phyloP scores from a whole-genome alignment of 805 yeast genomes.

The Huiozyma naganishii region DNA sequence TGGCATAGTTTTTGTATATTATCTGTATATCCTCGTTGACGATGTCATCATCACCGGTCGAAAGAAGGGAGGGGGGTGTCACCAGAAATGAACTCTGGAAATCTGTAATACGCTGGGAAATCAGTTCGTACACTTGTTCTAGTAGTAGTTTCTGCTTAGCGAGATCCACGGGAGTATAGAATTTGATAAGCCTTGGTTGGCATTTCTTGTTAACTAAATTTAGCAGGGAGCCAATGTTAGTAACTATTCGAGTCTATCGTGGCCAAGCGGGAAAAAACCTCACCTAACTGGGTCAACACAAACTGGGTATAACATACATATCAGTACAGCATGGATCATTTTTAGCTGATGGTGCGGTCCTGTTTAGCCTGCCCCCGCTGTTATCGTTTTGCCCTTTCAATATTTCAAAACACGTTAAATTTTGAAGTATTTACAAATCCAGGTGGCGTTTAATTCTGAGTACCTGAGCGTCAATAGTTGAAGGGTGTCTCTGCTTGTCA shows the following conservation, averaged over 20 bases:
- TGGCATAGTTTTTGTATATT: constrained; percentile 89
- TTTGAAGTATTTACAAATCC: too few relatives aligned
- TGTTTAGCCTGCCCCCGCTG: too few relatives aligned
- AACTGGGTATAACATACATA: constrained; percentile 1
- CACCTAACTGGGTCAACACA: too few relatives aligned
- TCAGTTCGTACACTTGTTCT: constrained; percentile 71
- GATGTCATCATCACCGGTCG: constrained; percentile 16
- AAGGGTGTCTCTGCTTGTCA: too few relatives aligned
- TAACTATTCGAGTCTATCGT: not conserved
- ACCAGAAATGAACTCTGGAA: constrained; percentile 82
- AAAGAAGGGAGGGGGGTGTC: constrained; percentile 62
- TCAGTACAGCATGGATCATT: constrained; percentile 47
- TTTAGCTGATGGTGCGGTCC: not conserved
- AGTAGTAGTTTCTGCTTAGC: constrained; percentile 70
- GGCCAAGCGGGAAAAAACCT: too few relatives aligned
- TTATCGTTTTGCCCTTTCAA: too few relatives aligned
- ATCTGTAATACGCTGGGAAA: constrained; percentile 52
- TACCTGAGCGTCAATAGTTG: too few relatives aligned
- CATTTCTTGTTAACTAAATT: constrained; percentile 74
- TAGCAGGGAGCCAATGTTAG: not conserved
- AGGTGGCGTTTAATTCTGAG: too few relatives aligned
- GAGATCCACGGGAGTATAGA: constrained; percentile 84
- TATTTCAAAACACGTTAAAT: too few relatives aligned
- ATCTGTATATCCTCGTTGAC: constrained; percentile 71
- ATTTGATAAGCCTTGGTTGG: constrained; percentile 77